These are phyloP conservation scores for Helotiales sp. DNA, from an alignment of 2,329 filamentous ascomycete species.

Conservation along the genomic window DNA sequence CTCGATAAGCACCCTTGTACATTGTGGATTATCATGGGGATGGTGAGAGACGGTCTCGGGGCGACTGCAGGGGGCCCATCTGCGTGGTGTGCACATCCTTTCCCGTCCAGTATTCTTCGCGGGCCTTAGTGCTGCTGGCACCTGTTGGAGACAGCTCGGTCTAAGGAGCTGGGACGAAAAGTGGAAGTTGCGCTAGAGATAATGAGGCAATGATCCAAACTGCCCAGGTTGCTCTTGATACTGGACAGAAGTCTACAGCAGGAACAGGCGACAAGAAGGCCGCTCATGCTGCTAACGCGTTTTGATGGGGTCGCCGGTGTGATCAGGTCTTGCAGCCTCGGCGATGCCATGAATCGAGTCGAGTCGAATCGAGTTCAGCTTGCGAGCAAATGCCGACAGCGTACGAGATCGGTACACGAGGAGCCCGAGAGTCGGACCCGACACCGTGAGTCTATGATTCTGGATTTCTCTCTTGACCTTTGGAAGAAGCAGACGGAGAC, in stretches of 20 bases:
- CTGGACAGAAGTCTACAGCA: background rate
- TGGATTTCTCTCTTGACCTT: too few relatives aligned
- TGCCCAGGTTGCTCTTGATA: too few relatives aligned
- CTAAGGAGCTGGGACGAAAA: background rate
- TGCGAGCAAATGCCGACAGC: background rate
- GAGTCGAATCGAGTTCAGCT: background rate
- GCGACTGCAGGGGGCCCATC: background rate
- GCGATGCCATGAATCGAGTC: background rate
- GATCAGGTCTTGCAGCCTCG: constrained; percentile 5
- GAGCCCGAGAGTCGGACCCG: background rate
- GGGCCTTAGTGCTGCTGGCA: background rate
- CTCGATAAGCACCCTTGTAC: background rate
- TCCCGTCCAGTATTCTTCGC: background rate
- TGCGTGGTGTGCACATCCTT: background rate
- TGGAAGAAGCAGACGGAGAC: too few relatives aligned
- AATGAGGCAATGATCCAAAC: background rate
- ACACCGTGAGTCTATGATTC: background rate
- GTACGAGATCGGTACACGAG: background rate
- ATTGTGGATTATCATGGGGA: background rate
- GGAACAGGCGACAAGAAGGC: background rate
- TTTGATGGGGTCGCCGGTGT: background rate
- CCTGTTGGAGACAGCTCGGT: background rate
- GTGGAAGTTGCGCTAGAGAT: background rate
- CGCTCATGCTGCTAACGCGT: background rate
- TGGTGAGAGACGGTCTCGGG: background rate